Base-by-base conservation (phyloP, 2,329 filamentous ascomycete species). In the Fusarium sp. region DNA sequence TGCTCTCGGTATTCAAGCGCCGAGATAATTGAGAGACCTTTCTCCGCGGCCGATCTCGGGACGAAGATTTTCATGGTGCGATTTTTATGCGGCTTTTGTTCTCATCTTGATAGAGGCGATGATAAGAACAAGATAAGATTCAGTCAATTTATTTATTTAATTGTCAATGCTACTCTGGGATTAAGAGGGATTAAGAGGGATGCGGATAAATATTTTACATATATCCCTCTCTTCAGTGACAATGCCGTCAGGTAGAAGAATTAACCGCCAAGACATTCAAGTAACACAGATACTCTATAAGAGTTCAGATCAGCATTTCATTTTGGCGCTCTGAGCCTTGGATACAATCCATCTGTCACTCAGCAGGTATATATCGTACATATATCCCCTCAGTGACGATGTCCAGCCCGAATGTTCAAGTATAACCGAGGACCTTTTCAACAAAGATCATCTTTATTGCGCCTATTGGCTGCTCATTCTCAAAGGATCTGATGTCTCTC, bases 1-100 rank as follows among this genome's bases (percentile, higher is more conserved):
- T 23, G 16, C 41, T 30, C 13, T 27, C 14, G 41, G 3, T 37
- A 14, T 21, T 18, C 10, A 53, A 16, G 20, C 28, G 47, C 34
- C 46, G 47, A 57, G 43, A 53, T 25, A 55, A 18, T 28, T 40
- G 12, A 40, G 28, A 30, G 28, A 30, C 12, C 28, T 30, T 58
- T 58, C 47, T 57, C 45, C 25, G 46, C 47, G 37, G 55, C 47
- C 55, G 55, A 54, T 58, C 11, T 58, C 55, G 55, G 55, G 23
- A 42, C 11, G 10, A 8, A 25, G 30, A 27, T 57, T 34, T 13
- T 30, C 28, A 8, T 32, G 37, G 47, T 23, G 32, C 25, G 34
- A 40, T 9, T 48, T 56, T 9, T 30, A 25, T 28, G 20, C 47
- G 47, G 37, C 27, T 53, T 53, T 42, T 10, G 20, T 30, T 40